Base-by-base conservation (phyloP, 2,329 filamentous ascomycete species). In the Arthrobotrys entomopaga region DNA sequence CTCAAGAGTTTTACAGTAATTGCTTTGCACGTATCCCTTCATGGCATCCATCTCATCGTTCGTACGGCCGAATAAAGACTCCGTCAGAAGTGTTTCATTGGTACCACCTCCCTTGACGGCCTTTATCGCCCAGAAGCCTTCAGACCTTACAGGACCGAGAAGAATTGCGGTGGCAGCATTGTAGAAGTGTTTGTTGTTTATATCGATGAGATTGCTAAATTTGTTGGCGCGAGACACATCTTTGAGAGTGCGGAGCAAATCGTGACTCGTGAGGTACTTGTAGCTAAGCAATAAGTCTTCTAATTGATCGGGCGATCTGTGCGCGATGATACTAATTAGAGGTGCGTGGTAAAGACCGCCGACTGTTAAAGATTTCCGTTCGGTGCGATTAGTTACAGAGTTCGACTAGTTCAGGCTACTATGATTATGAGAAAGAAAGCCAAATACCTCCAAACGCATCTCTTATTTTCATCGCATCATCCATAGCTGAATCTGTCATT, bases 11-110 rank as follows among this genome's bases (percentile, higher is more conserved):
- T 86, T 86, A 42, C 84, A 84, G 83, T 89, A 93, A 0, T 86
- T 87, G 15, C 86, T 86, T 50, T 89, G 86, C 81, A 96, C 98
- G 16, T 88, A 86, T 53, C 84, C 82, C 83, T 96, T 96, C 84
- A 99, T 97, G 43, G 91, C 92, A 63, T 87, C 86, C 43, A 99
- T 84, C 78, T 98, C 94, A 38, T 93, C 92, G 79, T 98, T 98
- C 40, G 89, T 91, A 40, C 94, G 87, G 7, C 89, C 86, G 2
- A 97, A 86, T 1, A 98, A 85, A 4, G 97, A 86, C 78, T 98
- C 94, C 80, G 97, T 95, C 57, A 99, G 85, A 0, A 95, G 85
- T 64, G 84, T 84, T 80, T 98, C 94, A 79, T 96, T 96, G 0
- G 94, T 98, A 6, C 95, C 95, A 0, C 88, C 80, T 0, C 94